phyloP scores from a whole-genome alignment of 2,329 filamentous ascomycete genomes.

The Hymenoscyphus fraxineus region DNA sequence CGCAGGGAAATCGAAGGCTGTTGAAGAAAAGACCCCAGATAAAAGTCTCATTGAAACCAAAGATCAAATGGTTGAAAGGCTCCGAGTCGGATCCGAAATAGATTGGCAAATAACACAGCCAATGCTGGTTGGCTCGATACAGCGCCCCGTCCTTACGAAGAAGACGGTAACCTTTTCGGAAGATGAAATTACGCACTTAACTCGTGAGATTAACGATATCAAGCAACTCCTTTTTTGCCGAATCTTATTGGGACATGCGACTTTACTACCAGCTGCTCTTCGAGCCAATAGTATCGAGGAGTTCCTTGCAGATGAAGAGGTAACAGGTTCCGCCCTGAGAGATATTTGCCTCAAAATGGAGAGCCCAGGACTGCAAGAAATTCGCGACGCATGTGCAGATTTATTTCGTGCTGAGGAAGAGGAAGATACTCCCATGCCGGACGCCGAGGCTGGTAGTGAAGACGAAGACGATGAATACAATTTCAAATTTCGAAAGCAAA shows the following conservation, averaged over 20 bases:
- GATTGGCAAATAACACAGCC: constrained; percentile 35
- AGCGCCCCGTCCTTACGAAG: constrained; percentile 32
- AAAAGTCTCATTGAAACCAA: constrained; percentile 43
- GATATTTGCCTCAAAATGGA: constrained; percentile 47
- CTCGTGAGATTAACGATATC: constrained; percentile 46
- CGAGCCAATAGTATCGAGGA: constrained; percentile 42
- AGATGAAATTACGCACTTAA: constrained; percentile 41
- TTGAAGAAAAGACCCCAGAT: constrained; percentile 31
- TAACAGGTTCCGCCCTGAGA: constrained; percentile 42
- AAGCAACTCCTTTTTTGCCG: constrained; percentile 48
- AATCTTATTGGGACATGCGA: constrained; percentile 43
- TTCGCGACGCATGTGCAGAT: constrained; percentile 49
- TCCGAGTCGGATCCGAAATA: constrained; percentile 39
- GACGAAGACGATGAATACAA: background rate
- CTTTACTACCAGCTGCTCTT: constrained; percentile 43
- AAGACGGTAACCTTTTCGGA: constrained; percentile 40
- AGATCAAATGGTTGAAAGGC: constrained; percentile 38
- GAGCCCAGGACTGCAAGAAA: constrained; percentile 45
- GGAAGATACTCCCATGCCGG: constrained; percentile 33
- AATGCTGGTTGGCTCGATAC: constrained; percentile 35
- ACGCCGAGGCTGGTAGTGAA: constrained; percentile 26
- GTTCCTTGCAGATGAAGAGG: constrained; percentile 41
- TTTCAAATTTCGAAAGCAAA: constrained; percentile 7
- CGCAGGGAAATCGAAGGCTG: constrained; percentile 15
- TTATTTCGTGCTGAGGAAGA: constrained; percentile 41